Base-by-base conservation (phyloP, 148 eudicot species). In the Salicornia ramosissima region DNA sequence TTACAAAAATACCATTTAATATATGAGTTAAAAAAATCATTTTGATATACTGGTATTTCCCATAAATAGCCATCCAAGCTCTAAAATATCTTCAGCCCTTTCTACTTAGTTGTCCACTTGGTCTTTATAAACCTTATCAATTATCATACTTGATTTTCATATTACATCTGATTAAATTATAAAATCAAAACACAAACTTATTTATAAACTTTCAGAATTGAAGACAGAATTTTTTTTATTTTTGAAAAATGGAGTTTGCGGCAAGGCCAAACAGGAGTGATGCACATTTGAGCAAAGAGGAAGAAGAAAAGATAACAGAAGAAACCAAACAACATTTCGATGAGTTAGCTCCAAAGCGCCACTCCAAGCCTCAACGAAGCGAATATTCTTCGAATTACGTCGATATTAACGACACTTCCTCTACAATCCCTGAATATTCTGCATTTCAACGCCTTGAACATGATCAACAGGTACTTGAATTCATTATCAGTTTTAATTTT, bases 281-380 rank as follows among this genome's bases (percentile, higher is more conserved):
- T 66, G 72, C 39, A 39, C 96, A 85, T 70, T 25, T 90, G 75
- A 78, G 86, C 34, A 50, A 50, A 49, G 98, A 85, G 50, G 95
- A 88, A 69, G 96, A 86, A 73, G 83, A 73, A 16, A 83, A 80
- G 80, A 74, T 82, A 9, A 84, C 80, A 67, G 87, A 71, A 28
- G 86, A 86, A 25, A 87, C 92, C 1, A 75, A 85, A 34, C 82
- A 83, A 0, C 79, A 86, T 81, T 93, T 93, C 25, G 86, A 93
- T 59, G 90, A 64, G 0, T 65, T 82, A 46, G 92, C 96, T 6
- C 98, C 96, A 0, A 81, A 83, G 39, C 94, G 96, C 33, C 98
- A 88, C 76, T 64, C 90, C 1, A 93, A 93, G 79, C 98, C 96
- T 24, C 95, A 86, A 53, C 86, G 98, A 22, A 90, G 98, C 76